A percentile compares a stretch with the other conserved stretches of the same genome.
Evolutionary conservation across 2,329 filamentous ascomycete species (phyloP).

Genomic region (Pseudopithomyces chartarum): DNA sequence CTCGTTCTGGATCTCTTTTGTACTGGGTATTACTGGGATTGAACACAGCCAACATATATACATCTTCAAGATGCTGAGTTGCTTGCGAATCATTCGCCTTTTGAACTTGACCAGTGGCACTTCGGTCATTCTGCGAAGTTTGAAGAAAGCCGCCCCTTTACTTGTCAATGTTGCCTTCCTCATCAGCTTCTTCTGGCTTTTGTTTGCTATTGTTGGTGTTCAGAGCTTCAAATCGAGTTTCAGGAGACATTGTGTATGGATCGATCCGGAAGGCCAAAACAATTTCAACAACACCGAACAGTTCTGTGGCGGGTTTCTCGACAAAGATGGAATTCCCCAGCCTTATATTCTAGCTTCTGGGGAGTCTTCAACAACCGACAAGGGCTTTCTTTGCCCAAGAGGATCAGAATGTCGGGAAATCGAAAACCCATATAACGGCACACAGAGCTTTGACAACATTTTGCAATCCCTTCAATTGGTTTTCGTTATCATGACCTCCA

Average conservation of each 20-base stretch:
- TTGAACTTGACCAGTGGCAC: conserved; percentile 92
- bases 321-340: conserved; percentile 47
- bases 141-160: conserved; percentile 92
- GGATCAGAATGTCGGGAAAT: conserved; percentile 84
- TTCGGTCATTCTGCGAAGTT: conserved; percentile 87
- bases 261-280: conserved; percentile 55
- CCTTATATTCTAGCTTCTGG: conserved; percentile 70
- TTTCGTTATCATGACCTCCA: conserved; percentile 98
- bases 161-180: conserved; percentile 92
- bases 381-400: conserved; percentile 86
- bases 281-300: conserved; percentile 65
- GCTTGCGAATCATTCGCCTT: conserved; percentile 88
- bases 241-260: conserved; percentile 54
- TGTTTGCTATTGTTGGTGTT: conserved; percentile 95
- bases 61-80: conserved; percentile 95
- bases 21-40: conserved; percentile 70
- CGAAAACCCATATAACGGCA: conserved; percentile 78
- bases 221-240: conserved; percentile 78
- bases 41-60: conserved; percentile 76
- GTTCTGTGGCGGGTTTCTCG: conserved; percentile 85
- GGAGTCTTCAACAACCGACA: conserved; percentile 55
- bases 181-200: conserved; percentile 94
- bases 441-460: conserved; percentile 95
- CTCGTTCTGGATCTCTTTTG: conserved; percentile 93
- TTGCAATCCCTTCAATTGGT: conserved; percentile 89